Evolutionary conservation across 306 rosid genomes (phyloP).

Genomic region (Castanea sativa): DNA sequence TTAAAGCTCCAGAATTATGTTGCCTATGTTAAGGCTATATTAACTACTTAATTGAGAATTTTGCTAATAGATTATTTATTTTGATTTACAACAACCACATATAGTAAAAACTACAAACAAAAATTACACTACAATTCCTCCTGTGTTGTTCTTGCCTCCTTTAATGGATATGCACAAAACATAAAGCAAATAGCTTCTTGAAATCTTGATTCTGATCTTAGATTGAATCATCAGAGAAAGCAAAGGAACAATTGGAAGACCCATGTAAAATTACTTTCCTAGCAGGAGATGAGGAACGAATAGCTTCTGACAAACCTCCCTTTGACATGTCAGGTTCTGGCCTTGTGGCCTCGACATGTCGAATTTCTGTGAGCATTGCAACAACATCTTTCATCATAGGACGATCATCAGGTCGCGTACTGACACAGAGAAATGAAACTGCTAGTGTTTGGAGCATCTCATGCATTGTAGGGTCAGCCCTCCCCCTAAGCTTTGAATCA

Average conservation of each 20-base stretch:
- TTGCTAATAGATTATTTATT: constrained; percentile 16
- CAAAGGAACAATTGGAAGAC: constrained; percentile 67
- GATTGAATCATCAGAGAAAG: constrained; percentile 72
- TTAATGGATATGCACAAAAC: constrained; percentile 34
- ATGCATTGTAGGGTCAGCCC: constrained; percentile 57
- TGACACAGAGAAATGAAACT: constrained; percentile 63
- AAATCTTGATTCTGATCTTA: constrained; percentile 2
- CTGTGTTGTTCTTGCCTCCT: constrained; percentile 25
- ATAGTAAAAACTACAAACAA: constrained; percentile 23
- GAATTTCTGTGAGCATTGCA: constrained; percentile 75
- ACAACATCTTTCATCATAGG: constrained; percentile 81
- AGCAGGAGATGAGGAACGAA: constrained; percentile 50
- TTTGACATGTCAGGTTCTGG: constrained; percentile 37
- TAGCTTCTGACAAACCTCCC: constrained; percentile 29
- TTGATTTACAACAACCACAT: constrained; percentile 21
- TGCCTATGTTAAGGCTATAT: not conserved
- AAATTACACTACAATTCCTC: constrained; percentile 17
- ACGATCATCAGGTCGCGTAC: constrained; percentile 48
- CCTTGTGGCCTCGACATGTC: constrained; percentile 43
- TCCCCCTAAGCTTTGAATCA: constrained; percentile 66
- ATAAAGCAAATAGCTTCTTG: constrained; percentile 1
- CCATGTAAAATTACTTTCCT: constrained; percentile 51
- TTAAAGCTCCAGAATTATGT: not conserved
- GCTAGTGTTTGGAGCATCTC: constrained; percentile 82
- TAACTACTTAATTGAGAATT: not conserved